Evolutionary conservation across 2,329 filamentous ascomycete species (phyloP), one percentile per base, ranked within the genome.

Genomic region (Aureobasidium sp.): DNA sequence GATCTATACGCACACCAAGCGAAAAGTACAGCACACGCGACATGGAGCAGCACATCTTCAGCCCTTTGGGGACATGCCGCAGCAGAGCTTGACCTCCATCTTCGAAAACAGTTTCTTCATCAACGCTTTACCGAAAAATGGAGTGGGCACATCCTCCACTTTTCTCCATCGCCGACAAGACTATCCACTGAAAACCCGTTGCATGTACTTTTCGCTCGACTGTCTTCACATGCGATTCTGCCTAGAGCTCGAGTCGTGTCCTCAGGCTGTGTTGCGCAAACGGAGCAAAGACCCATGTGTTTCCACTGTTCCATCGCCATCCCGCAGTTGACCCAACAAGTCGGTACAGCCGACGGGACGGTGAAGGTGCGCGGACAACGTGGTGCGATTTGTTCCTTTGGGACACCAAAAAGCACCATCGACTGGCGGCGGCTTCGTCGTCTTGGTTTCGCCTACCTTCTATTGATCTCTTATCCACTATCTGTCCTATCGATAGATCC

Each of bases 401-500:
- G 51, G 37, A 42, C 37, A 42, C 51, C 25, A 42, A 27, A 17
- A 15, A 22, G 31, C 34, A 53, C 51, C 51, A 42, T 42, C 15
- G 37, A 41, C 36, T 20, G 49, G 31, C 36, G 37, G 36, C 51
- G 36, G 22, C 22, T 39, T 29, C 37, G 51, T 42, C 51, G 25
- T 42, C 51, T 55, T 42, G 39, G 27, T 34, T 52, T n/a, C 22
- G 31, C 22, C 51, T 22, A 25, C 12, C n/a, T 52, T 29, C 31
- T 25, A 53, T 42, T 42, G 37, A 29, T 41, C 22, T 25, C 37
- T 41, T 31, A 55, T 55, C 51, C 51, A 55, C 51, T 55, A 55
- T 55, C 51, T 55, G 51, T 55, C 51, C 51, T 55, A 55, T 55
- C 51, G 51, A 55, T 55, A 55, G 34, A 20, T 31, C 31, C 29